These are phyloP conservation scores for Quercus cerris DNA, from an alignment of 306 rosid genomes.

Conservation along the genomic window DNA sequence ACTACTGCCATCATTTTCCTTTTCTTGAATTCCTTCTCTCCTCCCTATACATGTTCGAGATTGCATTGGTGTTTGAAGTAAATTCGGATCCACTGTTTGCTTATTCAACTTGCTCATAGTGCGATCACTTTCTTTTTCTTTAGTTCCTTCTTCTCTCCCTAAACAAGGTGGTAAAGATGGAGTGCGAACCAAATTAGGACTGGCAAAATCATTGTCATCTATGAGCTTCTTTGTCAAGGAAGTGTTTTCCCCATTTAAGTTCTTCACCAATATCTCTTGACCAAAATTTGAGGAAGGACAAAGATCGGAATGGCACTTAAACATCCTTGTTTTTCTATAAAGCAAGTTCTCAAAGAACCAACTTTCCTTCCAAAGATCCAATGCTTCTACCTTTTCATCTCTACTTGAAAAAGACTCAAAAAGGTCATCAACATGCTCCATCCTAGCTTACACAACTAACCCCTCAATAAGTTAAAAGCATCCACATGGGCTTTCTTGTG, in stretches of 20 bases:
- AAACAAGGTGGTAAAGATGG: slow-evolving; percentile 55
- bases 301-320: slow-evolving; percentile 65
- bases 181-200: slow-evolving; percentile 30
- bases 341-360: slow-evolving; percentile 83
- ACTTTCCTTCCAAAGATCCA: slow-evolving; percentile 70
- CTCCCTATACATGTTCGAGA: slow-evolving; percentile 44
- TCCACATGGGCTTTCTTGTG: slow-evolving; percentile 13
- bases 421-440: slow-evolving; percentile 45
- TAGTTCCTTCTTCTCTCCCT: slow-evolving; percentile 35
- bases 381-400: slow-evolving; percentile 43
- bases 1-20: slow-evolving; percentile 8
- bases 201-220: slow-evolving; percentile 1
- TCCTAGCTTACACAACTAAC: slow-evolving; percentile 30
- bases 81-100: slow-evolving; percentile 31
- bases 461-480: not conserved
- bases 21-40: slow-evolving; percentile 39
- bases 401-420: slow-evolving; percentile 39
- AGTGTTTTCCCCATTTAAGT: slow-evolving; percentile 7
- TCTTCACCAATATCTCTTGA: slow-evolving; percentile 30
- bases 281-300: slow-evolving; percentile 36
- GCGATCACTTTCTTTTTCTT: slow-evolving; percentile 16
- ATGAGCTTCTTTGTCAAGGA: slow-evolving; percentile 18
- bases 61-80: slow-evolving; percentile 37
- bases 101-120: slow-evolving; percentile 8
- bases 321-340: slow-evolving; percentile 43